These are phyloP conservation scores for Mimosa pudica DNA, from an alignment of 306 rosid genomes.

Conservation along the genomic window DNA sequence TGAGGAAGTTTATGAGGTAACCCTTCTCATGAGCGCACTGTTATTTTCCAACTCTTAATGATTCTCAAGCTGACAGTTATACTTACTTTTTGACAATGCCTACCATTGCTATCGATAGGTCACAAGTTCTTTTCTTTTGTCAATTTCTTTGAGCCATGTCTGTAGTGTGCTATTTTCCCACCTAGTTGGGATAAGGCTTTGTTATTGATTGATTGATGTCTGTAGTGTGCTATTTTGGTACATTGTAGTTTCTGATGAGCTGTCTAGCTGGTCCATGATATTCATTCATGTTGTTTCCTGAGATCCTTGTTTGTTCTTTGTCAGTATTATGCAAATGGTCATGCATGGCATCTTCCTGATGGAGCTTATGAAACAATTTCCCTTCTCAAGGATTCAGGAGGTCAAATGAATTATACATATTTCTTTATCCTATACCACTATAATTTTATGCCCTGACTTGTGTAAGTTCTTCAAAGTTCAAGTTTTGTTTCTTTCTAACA, in stretches of 20 bases:
- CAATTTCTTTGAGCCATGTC: conserved; percentile 26
- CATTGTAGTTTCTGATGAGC: conserved; percentile 19
- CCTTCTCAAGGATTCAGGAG: conserved; percentile 90
- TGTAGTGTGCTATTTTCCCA: conserved; percentile 2
- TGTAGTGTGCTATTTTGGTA: conserved; percentile 19
- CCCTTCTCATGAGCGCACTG: conserved; percentile 20
- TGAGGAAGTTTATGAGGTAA: conserved; percentile 90
- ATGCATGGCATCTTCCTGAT: conserved; percentile 81
- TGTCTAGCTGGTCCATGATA: conserved; percentile 27
- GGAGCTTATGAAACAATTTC: conserved; percentile 79
- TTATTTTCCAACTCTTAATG: conserved; percentile 20
- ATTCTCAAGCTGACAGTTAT: conserved; percentile 8
- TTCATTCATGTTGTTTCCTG: conserved; percentile 8
- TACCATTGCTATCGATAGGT: conserved; percentile 6
- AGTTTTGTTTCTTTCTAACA: conserved; percentile 45
- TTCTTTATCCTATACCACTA: conserved; percentile 15
- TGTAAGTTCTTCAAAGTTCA: conserved; percentile 30
- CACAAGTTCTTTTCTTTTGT: conserved; percentile 20
- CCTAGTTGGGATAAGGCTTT: too few species aligned
- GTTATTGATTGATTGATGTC: too few species aligned
- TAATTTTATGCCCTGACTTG: conserved; percentile 18
- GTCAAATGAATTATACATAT: conserved; percentile 43
- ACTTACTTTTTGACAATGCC: neutral
- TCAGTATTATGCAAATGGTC: conserved; percentile 86
- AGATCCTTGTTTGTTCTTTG: conserved; percentile 32